Percentiles rank a stretch among this genome's conserved stretches.
Conservation (phyloP, 2,329 filamentous ascomycete species). For the Rhynchosporium graminicola region DNA sequence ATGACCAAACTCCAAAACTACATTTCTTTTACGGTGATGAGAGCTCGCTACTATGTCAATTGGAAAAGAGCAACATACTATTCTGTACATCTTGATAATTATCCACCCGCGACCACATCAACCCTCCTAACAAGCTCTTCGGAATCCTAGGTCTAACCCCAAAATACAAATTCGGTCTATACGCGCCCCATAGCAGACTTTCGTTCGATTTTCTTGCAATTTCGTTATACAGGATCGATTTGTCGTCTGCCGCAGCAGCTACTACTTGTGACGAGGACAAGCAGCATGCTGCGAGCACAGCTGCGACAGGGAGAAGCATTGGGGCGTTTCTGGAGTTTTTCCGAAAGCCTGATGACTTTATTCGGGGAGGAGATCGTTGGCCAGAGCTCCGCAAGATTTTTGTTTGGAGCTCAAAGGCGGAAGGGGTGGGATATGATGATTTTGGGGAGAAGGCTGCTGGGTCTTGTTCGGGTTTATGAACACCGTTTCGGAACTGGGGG, state of each 20-base stretch:
- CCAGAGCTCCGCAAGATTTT: slow-evolving; percentile 32
- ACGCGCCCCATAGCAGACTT: slow-evolving; percentile 93
- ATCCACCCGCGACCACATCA: slow-evolving; percentile 89
- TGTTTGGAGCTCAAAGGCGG: slow-evolving; percentile 24
- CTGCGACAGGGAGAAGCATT: slow-evolving; percentile 32
- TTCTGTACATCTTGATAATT: slow-evolving; percentile 73
- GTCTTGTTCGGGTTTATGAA: slow-evolving; percentile 25
- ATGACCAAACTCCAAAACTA: neutral
- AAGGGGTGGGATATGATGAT: slow-evolving; percentile 8
- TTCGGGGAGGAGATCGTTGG: slow-evolving; percentile 21
- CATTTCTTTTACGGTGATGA: neutral
- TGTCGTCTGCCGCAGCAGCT: slow-evolving; percentile 32
- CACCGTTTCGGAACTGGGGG: slow-evolving; percentile 32
- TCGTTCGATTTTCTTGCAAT: slow-evolving; percentile 62
- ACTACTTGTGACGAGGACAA: slow-evolving; percentile 14
- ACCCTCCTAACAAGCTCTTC: slow-evolving; percentile 75
- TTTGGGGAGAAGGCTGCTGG: slow-evolving; percentile 17
- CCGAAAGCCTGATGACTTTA: slow-evolving; percentile 15
- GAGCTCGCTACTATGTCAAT: too few relatives aligned
- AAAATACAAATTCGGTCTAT: slow-evolving; percentile 92
- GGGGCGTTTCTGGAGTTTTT: neutral
- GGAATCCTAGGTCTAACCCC: slow-evolving; percentile 81
- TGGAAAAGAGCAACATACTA: slow-evolving; percentile 54
- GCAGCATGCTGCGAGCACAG: slow-evolving; percentile 24
- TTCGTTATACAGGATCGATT: slow-evolving; percentile 40